Base-by-base conservation (phyloP, 83 land plant species). In the Picea mariana region DNA sequence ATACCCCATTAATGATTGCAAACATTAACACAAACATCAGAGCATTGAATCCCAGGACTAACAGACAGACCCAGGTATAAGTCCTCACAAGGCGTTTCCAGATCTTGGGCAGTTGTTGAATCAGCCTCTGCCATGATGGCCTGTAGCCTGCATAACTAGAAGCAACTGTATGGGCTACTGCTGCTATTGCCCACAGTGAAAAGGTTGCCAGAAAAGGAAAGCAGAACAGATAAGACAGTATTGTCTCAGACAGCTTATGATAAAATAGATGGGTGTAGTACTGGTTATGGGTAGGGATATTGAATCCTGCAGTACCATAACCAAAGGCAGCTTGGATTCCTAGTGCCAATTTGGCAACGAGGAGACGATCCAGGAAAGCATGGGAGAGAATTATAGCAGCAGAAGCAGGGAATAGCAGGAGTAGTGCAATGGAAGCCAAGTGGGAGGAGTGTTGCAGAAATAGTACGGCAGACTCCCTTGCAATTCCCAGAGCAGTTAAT, bases 161-260 rank as follows among this genome's bases (percentile, higher is more conserved):
- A 23, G 78, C 78, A 26, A 75, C 78, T 21, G 60, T 52, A 4
- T 12, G 60, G 31, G 31, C 31, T 0, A 75, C 5, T 21, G 78
- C 34, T 18, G 61, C 78, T 52, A 31, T 75, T 11, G 78, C 61
- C 4, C 52, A n/a, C 60, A 75, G 78, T 9, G 61, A 75, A 75
- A 75, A 75, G 1, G 78, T 75, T 6, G 55, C 12, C 3, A 75
- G 16, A 9, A 75, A 23, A 21, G 78, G 78, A 52, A 75, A 52
- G 55, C 78, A 75, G 27, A 75, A 8, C 17, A 52, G 6, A 27
- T 23, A 75, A n/a, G 31, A 75, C 15, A 75, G 4, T 5, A 52
- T 21, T 11, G 78, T 52, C 31, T 75, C 24, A 0, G 78, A 11
- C 9, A 75, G 16, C 60, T 38, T 75, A 59, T 52, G 11, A 20